Base-by-base conservation (phyloP, 495 filamentous ascomycete genomes). In the Lepraria neglecta region DNA sequence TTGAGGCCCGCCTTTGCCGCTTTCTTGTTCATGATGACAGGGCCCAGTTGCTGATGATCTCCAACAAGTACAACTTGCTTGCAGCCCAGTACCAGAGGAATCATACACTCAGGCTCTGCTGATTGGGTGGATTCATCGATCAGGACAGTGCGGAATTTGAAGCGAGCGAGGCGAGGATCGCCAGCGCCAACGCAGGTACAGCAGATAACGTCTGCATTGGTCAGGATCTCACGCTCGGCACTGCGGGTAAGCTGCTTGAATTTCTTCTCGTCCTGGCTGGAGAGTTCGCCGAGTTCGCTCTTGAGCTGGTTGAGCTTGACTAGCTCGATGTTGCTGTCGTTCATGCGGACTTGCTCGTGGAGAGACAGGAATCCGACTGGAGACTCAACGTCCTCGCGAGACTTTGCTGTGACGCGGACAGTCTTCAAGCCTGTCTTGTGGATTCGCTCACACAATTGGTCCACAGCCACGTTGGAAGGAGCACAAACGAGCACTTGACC, bases 1-100 rank as follows among this genome's bases (percentile, higher is more conserved):
- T 97, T 97, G 28, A 99, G 77, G 64, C 94, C 94, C 58, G 94
- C 94, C 74, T 97, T 97, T 64, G 94, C 94, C 4, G 94, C 94
- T 74, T 97, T 97, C 82, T 99, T 99, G 80, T 97, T 97, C 95
- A 99, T 99, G 72, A 99, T 97, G 67, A 99, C 94, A 10, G 94
- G 94, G 0, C 94, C 94, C 61, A 99, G 85, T 73, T 99, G 94
- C 72, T 97, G 95, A 74, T 99, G 95, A 75, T 99, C 94, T 61
- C 94, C 94, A 53, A 99, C 94, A 21, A 99, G 83, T 4, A 99
- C 94, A 35, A 96, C 91, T 71, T 99, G 94, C 78, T 97, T 99
- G 79, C 94, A 97, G 35, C 94, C 95, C 7, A 99, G 80, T 47
- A 99, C 94, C 47, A 99, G 77, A 24, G 94, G 94, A 69, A 99